Conservation (phyloP, 139 green algal genomes). For the Picochlorum costavermella region DNA sequence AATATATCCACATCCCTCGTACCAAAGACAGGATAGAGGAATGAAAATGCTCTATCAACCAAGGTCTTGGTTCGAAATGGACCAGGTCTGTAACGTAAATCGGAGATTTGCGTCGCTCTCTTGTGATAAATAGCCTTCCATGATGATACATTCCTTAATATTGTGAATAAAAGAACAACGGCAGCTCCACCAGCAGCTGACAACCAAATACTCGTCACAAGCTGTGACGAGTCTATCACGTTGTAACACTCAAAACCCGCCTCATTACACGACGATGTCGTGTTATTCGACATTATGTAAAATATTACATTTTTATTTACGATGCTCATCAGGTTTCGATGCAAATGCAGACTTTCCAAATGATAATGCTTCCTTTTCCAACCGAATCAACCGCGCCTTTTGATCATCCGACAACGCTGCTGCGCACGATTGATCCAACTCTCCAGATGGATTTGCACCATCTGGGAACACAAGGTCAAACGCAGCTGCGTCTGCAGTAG, state of each 20-base stretch:
- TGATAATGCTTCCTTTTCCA: not conserved
- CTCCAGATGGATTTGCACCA: not conserved
- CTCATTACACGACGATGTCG: not conserved
- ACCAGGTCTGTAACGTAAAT: not conserved
- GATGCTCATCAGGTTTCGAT: too few relatives aligned
- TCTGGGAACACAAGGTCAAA: too few relatives aligned
- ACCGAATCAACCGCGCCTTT: not conserved
- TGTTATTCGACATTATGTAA: not conserved
- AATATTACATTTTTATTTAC: not conserved
- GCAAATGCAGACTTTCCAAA: not conserved
- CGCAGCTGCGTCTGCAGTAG: too few relatives aligned
- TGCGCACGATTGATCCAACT: not conserved
- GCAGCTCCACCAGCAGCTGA: not conserved
- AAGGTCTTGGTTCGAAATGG: not conserved
- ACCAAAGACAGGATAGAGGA: not conserved
- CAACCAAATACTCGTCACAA: not conserved
- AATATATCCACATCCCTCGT: not conserved
- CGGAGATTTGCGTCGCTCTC: slow-evolving; percentile 6
- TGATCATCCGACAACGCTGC: not conserved
- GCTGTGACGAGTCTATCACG: not conserved
- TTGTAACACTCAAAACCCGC: not conserved
- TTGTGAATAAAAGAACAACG: not conserved
- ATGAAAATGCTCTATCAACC: not conserved
- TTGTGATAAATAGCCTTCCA: slow-evolving; percentile 3
- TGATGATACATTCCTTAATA: not conserved